Base-by-base conservation (phyloP, 2,329 filamentous ascomycete species). In the Thielaviopsis musarum region DNA sequence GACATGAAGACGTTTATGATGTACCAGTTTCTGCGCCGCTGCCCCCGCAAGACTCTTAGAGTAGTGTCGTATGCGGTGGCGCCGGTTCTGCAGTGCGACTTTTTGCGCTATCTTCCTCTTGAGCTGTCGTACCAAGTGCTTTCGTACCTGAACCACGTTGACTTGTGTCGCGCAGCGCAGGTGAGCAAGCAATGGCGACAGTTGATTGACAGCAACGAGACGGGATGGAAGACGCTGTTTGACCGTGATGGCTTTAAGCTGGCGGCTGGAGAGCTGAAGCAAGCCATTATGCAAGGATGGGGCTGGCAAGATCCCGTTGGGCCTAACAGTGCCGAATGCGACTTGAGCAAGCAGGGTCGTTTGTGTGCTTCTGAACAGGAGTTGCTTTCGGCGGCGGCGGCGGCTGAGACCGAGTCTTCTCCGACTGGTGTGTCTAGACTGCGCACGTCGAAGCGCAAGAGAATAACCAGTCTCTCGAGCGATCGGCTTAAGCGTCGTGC, bases 1-100 rank as follows among this genome's bases (percentile, higher is more conserved):
- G 86, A 93, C 66, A 83, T 98, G 80, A 93, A 98, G 72, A 87
- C 87, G 0, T 95, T 95, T 68, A 85, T 98, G 72, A 95, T 98
- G 83, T 97, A 94, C 69, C 91, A 98, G 68, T 82, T 98, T 59
- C 78, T 98, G 26, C 85, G 88, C 60, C 81, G 93, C 54, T 97
- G 91, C 67, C 82, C 89, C 5, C 87, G 94, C 65, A 85, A 89
- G 51, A 95, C 91, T 0, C 76, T 98, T 5, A 89, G 93, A 67
- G 84, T 95, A 59, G 85, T 98, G 59, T 90, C 91, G 41, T 84
- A 90, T 64, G 84, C 90, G 15, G 91, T 98, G 64, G 96, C 95
- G 67, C 93, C 93, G 7, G 89, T 91, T 0, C 73, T 98, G 60
- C 96, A 95, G 70, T 95, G 90, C 68, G 93, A 98, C 69, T 96